Conservation (phyloP, 2,329 filamentous ascomycete genomes). For the Orbilia javanica region DNA sequence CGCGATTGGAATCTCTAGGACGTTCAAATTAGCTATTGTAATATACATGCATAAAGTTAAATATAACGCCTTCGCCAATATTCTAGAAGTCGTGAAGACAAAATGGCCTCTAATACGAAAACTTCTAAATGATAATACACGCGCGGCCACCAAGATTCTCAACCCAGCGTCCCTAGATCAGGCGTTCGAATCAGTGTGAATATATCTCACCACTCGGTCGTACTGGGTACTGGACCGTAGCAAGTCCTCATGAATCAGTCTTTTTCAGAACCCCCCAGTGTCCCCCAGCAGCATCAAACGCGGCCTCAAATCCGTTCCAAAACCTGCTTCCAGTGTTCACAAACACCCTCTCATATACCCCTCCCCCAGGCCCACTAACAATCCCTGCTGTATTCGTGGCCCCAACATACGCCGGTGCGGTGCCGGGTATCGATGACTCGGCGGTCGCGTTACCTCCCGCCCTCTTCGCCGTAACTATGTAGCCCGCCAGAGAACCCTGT, state of each 20-base stretch:
- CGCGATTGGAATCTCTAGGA: no score
- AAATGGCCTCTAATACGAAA: neutral
- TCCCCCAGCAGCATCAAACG: conserved; percentile 46
- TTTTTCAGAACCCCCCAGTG: conserved; percentile 32
- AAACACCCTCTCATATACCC: conserved; percentile 42
- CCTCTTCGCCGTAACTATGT: conserved; percentile 29
- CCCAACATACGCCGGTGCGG: conserved; percentile 29
- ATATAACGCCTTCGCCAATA: neutral
- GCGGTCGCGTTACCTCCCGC: conserved; percentile 1
- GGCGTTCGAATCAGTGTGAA: no score
- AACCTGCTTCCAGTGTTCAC: conserved; percentile 56
- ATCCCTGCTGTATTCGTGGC: conserved; percentile 41
- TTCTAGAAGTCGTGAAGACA: neutral
- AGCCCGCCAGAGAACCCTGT: conserved; percentile 16
- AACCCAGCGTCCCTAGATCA: no score
- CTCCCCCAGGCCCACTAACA: conserved; percentile 33
- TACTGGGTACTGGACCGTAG: no score
- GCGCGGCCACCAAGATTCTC: no score
- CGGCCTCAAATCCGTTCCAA: conserved; percentile 36
- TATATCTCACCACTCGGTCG: no score
- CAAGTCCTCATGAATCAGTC: neutral
- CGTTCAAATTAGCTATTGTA: no score
- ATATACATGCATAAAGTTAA: no score
- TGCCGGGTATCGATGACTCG: conserved; percentile 18
- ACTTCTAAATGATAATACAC: no score